Percentiles rank a stretch among this genome's conserved stretches.
These are phyloP conservation scores for Solanum medicagineum DNA, from an alignment of 257 asterid genomes.

Conservation along the genomic window DNA sequence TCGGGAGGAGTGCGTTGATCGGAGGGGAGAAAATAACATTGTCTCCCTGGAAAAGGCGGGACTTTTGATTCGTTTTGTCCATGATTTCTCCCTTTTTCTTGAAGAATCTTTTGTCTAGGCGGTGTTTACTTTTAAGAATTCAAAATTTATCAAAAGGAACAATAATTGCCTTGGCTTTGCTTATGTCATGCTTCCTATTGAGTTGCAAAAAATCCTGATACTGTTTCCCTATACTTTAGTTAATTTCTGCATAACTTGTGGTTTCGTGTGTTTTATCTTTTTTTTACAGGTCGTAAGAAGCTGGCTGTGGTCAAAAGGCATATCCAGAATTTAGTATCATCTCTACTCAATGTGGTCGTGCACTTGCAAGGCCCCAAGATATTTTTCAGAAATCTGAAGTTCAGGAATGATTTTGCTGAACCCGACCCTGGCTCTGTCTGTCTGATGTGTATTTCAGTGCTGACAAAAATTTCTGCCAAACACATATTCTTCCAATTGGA, in stretches of 20 bases:
- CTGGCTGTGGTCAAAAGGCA: conserved; percentile 43
- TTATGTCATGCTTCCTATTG: not conserved
- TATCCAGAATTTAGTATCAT: conserved; percentile 58
- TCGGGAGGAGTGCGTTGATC: not conserved
- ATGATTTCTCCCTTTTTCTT: not conserved
- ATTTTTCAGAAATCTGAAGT: conserved; percentile 24
- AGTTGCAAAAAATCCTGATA: not conserved
- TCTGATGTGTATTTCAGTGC: conserved; percentile 60
- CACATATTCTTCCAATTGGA: conserved; percentile 47
- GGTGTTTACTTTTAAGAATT: not conserved
- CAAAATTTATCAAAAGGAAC: not conserved
- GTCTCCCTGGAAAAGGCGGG: not conserved
- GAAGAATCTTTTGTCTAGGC: not conserved
- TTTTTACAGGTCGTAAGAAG: conserved; percentile 56
- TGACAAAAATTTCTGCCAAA: conserved; percentile 58
- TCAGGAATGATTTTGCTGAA: conserved; percentile 11
- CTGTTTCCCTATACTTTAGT: not conserved
- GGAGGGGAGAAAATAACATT: not conserved
- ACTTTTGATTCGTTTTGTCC: not conserved
- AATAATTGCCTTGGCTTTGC: not conserved
- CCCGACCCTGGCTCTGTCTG: conserved; percentile 81
- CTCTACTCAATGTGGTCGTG: conserved; percentile 62
- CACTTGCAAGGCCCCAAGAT: conserved; percentile 68
- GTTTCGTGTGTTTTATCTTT: not conserved
- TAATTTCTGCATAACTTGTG: not conserved